phyloP scores from a whole-genome alignment of 2,329 filamentous ascomycete species.

The Colletotrichum salicis region DNA sequence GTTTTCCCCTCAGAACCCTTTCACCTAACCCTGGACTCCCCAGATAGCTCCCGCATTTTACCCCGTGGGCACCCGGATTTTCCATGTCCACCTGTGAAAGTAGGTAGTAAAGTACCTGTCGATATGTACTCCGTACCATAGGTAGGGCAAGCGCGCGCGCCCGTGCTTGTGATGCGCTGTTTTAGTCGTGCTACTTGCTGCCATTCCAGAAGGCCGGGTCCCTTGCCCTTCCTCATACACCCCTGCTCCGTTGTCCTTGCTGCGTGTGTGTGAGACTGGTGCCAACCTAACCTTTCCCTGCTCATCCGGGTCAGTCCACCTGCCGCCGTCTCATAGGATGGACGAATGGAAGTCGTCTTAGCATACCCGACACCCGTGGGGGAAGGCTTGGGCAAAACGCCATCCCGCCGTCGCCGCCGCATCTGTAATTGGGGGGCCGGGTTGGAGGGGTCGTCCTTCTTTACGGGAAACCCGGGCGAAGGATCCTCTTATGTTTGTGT shows the following conservation, averaged over 20 bases:
- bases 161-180: slow-evolving; percentile 25
- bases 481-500: background rate
- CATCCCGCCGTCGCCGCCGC: slow-evolving; percentile 13
- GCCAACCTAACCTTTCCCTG: slow-evolving; percentile 16
- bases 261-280: background rate
- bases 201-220: slow-evolving; percentile 31
- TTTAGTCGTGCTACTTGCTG: slow-evolving; percentile 13
- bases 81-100: background rate
- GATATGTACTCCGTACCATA: too few species aligned
- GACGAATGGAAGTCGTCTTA: slow-evolving; percentile 35
- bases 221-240: slow-evolving; percentile 10
- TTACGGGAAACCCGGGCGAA: slow-evolving; percentile 15
- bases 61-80: slow-evolving; percentile 26
- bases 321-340: slow-evolving; percentile 32
- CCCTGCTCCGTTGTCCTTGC: background rate
- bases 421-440: background rate
- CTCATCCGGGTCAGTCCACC: slow-evolving; percentile 30
- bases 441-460: background rate
- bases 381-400: slow-evolving; percentile 5
- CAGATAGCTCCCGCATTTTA: slow-evolving; percentile 26
- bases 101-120: background rate
- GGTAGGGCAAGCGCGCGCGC: background rate
- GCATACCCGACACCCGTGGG: slow-evolving; percentile 27
- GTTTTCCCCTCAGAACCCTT: slow-evolving; percentile 15
- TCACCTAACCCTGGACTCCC: slow-evolving; percentile 21